Evolutionary conservation across 345 rosid species (phyloP).

Genomic region (Corchorus olitorius): DNA sequence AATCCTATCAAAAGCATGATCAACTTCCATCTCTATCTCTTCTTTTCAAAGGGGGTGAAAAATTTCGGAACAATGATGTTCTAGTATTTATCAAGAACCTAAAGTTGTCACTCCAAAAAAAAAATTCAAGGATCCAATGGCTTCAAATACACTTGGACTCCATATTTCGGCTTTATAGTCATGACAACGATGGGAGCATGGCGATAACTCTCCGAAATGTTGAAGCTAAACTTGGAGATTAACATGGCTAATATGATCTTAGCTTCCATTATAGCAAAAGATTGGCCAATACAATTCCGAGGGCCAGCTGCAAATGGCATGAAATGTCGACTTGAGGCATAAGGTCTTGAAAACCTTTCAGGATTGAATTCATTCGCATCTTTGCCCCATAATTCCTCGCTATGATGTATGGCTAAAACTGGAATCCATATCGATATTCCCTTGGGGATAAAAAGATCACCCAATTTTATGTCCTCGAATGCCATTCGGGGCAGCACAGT

Average conservation of each 20-base stretch:
- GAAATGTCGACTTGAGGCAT: slow-evolving; percentile 56
- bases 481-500: slow-evolving; percentile 90
- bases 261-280: slow-evolving; percentile 86
- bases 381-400: slow-evolving; percentile 84
- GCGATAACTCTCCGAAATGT: slow-evolving; percentile 55
- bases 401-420: slow-evolving; percentile 87
- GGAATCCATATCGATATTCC: slow-evolving; percentile 97
- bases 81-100: background rate
- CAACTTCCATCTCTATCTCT: slow-evolving; percentile 12
- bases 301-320: slow-evolving; percentile 87
- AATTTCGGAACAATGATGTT: background rate
- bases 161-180: slow-evolving; percentile 75
- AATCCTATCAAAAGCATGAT: background rate
- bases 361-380: slow-evolving; percentile 90
- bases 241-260: slow-evolving; percentile 72
- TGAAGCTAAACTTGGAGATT: slow-evolving; percentile 58
- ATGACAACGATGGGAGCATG: slow-evolving; percentile 78
- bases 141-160: slow-evolving; percentile 66
- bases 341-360: slow-evolving; percentile 57
- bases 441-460: slow-evolving; percentile 78
- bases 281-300: slow-evolving; percentile 74
- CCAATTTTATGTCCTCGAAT: slow-evolving; percentile 77
- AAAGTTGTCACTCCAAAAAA: background rate
- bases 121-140: slow-evolving; percentile 31
- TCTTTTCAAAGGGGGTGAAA: background rate